A percentile compares a stretch with the other conserved stretches of the same genome.
These are phyloP conservation scores for Trypanosoma boissoni DNA, from an alignment of 208 protist genomes.

Conservation along the genomic window DNA sequence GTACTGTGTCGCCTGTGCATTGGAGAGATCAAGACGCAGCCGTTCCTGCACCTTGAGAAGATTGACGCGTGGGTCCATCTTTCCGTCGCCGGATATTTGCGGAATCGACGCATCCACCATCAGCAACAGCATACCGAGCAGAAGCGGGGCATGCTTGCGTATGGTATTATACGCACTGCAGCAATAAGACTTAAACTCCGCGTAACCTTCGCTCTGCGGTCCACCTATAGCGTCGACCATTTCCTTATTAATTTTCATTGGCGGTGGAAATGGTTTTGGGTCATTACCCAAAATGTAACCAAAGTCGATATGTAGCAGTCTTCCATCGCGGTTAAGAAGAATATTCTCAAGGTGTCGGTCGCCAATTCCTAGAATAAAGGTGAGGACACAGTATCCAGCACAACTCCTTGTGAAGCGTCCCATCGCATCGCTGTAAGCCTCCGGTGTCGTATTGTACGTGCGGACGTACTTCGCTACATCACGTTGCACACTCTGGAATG, in stretches of 20 bases:
- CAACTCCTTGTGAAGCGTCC: slow-evolving; percentile 95
- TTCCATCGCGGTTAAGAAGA: slow-evolving; percentile 89
- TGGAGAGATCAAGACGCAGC: slow-evolving; percentile 90
- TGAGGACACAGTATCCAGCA: slow-evolving; percentile 97
- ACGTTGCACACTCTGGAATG: slow-evolving; percentile 72
- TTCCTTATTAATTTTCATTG: slow-evolving; percentile 95
- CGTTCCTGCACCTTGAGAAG: slow-evolving; percentile 92
- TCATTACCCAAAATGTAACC: slow-evolving; percentile 97
- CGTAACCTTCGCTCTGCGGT: slow-evolving; percentile 63
- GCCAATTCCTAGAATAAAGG: slow-evolving; percentile 96
- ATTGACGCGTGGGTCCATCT: slow-evolving; percentile 53
- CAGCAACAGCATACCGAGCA: slow-evolving; percentile 93
- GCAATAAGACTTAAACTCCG: slow-evolving; percentile 88
- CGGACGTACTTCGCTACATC: slow-evolving; percentile 74
- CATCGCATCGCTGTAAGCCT: slow-evolving; percentile 66
- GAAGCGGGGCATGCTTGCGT: slow-evolving; percentile 90
- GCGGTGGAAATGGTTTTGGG: slow-evolving; percentile 96
- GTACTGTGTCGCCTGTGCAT: slow-evolving; percentile 90
- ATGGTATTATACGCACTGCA: slow-evolving; percentile 96
- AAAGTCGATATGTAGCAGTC: slow-evolving; percentile 98
- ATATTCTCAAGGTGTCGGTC: slow-evolving; percentile 97
- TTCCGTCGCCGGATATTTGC: slow-evolving; percentile 37
- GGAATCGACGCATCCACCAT: slow-evolving; percentile 90
- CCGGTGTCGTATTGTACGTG: slow-evolving; percentile 66
- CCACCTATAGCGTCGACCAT: slow-evolving; percentile 89